Evolutionary conservation across 192 early-diverging fungal species (phyloP).

Genomic region (Mortierella hygrophila): DNA sequence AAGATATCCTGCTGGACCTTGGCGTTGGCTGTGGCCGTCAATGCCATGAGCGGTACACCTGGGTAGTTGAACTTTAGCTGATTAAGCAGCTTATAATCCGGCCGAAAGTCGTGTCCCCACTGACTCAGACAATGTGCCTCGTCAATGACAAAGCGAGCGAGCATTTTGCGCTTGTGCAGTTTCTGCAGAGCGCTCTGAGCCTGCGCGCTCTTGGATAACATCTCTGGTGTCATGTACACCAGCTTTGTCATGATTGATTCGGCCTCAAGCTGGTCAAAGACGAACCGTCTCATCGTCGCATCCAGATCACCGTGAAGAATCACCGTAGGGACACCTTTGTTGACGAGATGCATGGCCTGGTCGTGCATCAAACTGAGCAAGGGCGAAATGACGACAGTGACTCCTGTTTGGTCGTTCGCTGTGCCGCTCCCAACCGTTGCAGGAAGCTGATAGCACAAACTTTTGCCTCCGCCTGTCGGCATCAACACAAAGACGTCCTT

Average conservation of each 20-base stretch:
- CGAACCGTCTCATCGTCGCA: conserved; percentile 60
- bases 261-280: conserved; percentile 69
- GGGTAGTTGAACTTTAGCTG: conserved; percentile 76
- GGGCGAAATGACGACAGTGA: conserved; percentile 93
- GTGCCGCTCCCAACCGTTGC: conserved; percentile 67
- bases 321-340: conserved; percentile 72
- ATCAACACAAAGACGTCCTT: conserved; percentile 95
- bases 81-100: conserved; percentile 88
- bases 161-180: conserved; percentile 69
- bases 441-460: conserved; percentile 94
- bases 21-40: conserved; percentile 95
- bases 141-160: conserved; percentile 95
- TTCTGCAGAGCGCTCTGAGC: conserved; percentile 66
- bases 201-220: conserved; percentile 76
- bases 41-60: conserved; percentile 89
- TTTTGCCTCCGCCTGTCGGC: conserved; percentile 98
- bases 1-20: conserved; percentile 90
- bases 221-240: conserved; percentile 92
- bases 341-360: conserved; percentile 84
- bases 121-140: conserved; percentile 98
- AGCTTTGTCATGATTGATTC: conserved; percentile 68
- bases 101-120: conserved; percentile 98
- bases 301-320: conserved; percentile 73
- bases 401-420: conserved; percentile 71
- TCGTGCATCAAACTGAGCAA: conserved; percentile 95